phyloP scores from a whole-genome alignment of 805 yeast genomes.

The Suhomyces sp. region DNA sequence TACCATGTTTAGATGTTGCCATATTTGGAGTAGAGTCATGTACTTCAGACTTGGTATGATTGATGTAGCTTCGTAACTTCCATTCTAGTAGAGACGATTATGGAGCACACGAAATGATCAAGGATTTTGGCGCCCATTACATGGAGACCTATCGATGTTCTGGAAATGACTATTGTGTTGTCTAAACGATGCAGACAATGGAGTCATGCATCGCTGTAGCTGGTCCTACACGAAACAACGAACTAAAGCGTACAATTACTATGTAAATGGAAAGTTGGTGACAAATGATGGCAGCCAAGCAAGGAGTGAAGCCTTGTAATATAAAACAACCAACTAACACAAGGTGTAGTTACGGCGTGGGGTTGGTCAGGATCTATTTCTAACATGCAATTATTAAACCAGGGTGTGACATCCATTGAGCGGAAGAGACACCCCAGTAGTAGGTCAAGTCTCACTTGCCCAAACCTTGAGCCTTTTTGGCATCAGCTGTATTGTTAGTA shows the following conservation, averaged over 20 bases:
- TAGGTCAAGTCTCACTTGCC: constrained; percentile 19
- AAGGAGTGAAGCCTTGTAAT: neutral
- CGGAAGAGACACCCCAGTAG: neutral
- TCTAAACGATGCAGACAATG: neutral
- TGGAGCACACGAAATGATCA: neutral
- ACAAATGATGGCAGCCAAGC: neutral
- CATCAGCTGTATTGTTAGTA: constrained; percentile 43
- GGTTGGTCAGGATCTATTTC: neutral
- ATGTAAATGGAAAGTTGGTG: neutral
- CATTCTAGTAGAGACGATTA: neutral
- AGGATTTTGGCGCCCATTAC: neutral
- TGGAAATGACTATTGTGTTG: neutral
- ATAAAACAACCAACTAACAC: constrained; percentile 1
- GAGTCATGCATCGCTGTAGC: neutral
- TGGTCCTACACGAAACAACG: neutral
- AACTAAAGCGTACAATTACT: neutral
- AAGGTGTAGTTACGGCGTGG: neutral
- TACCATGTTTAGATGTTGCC: neutral
- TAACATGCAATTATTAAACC: neutral
- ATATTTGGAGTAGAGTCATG: neutral
- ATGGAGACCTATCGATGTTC: neutral
- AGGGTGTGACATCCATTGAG: neutral
- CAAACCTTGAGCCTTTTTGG: constrained; percentile 33
- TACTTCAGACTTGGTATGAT: too few relatives aligned
- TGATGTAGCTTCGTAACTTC: too few relatives aligned